Conservation (phyloP, 768 basidiomycete species). For the Tricholoma flavovirens region DNA sequence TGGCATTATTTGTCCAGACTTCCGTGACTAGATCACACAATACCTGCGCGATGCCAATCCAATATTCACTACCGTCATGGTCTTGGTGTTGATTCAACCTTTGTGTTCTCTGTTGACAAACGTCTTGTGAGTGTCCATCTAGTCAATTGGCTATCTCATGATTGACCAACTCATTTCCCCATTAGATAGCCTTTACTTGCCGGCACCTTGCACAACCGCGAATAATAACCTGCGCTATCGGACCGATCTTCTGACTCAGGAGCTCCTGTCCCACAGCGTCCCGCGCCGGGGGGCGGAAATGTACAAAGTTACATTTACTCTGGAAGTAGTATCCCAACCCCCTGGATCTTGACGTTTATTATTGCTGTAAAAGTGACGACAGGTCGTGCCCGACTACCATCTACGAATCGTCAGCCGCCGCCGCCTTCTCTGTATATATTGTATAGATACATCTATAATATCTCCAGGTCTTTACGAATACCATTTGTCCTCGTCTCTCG, state of each 20-base stretch:
- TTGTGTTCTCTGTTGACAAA: neutral
- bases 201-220: neutral
- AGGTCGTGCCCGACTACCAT: neutral
- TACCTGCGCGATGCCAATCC: neutral
- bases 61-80: neutral
- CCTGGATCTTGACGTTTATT: neutral
- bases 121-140: neutral
- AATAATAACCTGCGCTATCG: neutral
- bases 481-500: no score
- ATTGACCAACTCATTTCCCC: neutral
- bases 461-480: no score
- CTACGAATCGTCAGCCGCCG: neutral
- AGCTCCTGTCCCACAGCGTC: neutral
- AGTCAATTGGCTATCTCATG: no score
- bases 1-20: slow-evolving; percentile 51
- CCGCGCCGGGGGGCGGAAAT: neutral
- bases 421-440: neutral
- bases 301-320: no score
- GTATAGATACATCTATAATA: neutral
- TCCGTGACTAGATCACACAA: slow-evolving; percentile 25
- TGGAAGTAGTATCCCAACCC: no score
- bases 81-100: neutral
- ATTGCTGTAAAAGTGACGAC: neutral
- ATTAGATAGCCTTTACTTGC: neutral
- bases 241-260: neutral